Evolutionary conservation across 345 rosid genomes (phyloP), one percentile per base, ranked within the genome.

Genomic region (Arabis alpina): DNA sequence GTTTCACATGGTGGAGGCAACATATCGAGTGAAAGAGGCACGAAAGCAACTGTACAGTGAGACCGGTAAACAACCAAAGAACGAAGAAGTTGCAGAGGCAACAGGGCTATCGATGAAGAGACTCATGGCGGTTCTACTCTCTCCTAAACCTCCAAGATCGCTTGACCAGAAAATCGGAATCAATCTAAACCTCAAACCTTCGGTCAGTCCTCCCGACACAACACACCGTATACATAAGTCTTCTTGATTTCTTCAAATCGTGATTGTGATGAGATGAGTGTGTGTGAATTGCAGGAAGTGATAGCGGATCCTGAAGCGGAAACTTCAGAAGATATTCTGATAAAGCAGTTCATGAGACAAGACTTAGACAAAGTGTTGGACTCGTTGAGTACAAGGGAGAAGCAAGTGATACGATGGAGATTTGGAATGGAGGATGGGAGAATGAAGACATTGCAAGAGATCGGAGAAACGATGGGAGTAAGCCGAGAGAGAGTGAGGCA

Each of bases 1-100:
- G 99, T 85, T 88, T 81, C 96, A 89, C 87, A 85, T 94, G 93
- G 93, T 89, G 74, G 97, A 91, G 73, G 95, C 96, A 65, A 86
- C 90, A 48, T 91, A 89, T 74, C 82, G 88, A 62, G 97, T 94
- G 80, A 94, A 84, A 78, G 95, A 88, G 64, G 99, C 95, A 37
- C 83, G 85, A 70, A 89, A 88, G 80, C 89, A 86, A 76, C 80
- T 91, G 50, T 83, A 77, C 68, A 84, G 61, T 28, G 88, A 87
- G 79, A 84, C 79, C 11, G 91, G 95, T 73, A 83, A 79, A 55
- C 82, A 86, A 2, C 95, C 99, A n/a, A 57, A 83, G 54, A 83
- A 88, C 32, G 90, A 88, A 84, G 96, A 91, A 83, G 77, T 94
- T 56, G 99, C 99, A 30, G 84, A 81, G 67, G 97, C 89, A 34